Evolutionary conservation across 139 green algal genomes (phyloP).

Genomic region (Chlorella sp.): DNA sequence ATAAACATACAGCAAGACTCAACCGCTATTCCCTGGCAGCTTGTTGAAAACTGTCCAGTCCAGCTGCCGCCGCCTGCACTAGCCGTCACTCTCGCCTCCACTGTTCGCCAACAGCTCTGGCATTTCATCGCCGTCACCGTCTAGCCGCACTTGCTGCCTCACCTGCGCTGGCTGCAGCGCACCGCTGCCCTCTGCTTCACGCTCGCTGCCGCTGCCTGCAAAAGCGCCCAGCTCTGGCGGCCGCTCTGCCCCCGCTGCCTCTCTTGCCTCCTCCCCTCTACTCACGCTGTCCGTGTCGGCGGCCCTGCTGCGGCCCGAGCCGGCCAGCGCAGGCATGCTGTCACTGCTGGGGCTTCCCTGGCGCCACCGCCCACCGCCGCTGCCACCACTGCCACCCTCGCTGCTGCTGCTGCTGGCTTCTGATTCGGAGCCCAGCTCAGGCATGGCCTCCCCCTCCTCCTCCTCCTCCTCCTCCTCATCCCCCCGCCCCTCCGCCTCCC

Average conservation of each 20-base stretch:
- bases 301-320: background rate
- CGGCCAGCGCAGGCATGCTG: background rate
- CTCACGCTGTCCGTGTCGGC: background rate
- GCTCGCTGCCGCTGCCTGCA: background rate
- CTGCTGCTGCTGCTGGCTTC: background rate
- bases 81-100: no score
- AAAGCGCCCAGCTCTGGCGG: background rate
- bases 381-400: background rate
- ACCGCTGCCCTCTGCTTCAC: background rate
- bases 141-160: background rate
- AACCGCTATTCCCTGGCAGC: no score
- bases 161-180: background rate
- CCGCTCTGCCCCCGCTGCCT: background rate
- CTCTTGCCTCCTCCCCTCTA: background rate
- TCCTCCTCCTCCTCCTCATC: background rate
- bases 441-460: background rate
- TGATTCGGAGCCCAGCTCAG: background rate
- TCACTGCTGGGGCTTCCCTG: background rate
- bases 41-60: no score
- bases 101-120: background rate
- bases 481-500: no score
- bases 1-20: no score
- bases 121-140: background rate
- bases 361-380: background rate
- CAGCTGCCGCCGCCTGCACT: no score